Evolutionary conservation across 2,329 filamentous ascomycete genomes (phyloP).

Genomic region (Botryosphaeria dothidea): DNA sequence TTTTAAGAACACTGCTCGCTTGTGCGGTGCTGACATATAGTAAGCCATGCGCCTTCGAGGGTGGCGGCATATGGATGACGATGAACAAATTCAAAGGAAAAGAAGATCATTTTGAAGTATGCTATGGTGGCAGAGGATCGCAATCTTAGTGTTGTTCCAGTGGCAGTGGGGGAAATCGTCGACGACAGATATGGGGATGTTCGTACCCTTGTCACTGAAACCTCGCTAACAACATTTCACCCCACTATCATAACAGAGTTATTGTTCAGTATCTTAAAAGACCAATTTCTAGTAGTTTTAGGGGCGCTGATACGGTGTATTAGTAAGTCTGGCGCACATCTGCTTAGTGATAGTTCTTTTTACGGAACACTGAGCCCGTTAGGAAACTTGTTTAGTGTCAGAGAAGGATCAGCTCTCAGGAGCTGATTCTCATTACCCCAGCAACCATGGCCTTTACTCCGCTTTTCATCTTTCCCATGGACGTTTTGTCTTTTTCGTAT

Average conservation of each 20-base stretch:
- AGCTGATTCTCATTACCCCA: neutral
- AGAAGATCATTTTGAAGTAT: neutral
- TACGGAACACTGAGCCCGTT: neutral
- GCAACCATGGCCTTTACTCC: neutral
- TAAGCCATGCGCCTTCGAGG: neutral
- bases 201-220: neutral
- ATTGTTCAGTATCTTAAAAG: neutral
- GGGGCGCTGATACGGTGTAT: neutral
- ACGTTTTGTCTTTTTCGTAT: neutral
- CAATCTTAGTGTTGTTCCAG: neutral
- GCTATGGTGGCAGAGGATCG: neutral
- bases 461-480: neutral
- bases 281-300: neutral
- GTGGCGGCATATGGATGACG: neutral
- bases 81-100: neutral
- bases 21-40: neutral
- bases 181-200: neutral
- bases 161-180: neutral
- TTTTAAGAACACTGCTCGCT: neutral
- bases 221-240: neutral
- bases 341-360: too few relatives aligned
- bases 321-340: neutral
- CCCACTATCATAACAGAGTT: neutral
- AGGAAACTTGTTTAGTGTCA: neutral
- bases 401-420: neutral